Conservation (phyloP, 2,329 filamentous ascomycete species). For the Juglanconis juglandina region DNA sequence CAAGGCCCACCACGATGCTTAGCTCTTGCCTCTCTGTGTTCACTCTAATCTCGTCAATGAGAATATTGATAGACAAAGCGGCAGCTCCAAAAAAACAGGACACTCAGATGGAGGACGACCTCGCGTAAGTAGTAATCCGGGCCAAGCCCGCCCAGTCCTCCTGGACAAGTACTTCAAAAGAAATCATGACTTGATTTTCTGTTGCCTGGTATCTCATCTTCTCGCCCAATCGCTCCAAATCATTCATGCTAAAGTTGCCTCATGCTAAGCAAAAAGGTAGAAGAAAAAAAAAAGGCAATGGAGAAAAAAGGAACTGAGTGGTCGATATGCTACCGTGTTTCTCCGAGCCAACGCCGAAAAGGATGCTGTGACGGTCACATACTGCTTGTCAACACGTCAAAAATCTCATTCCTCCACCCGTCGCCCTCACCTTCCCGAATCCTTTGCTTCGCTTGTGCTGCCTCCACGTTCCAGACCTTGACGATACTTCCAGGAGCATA, state of each 20-base stretch:
- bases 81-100: background rate
- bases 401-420: constrained; percentile 85
- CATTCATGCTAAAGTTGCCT: background rate
- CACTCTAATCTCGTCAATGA: background rate
- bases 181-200: background rate
- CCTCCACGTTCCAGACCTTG: constrained; percentile 85
- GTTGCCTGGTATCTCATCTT: background rate
- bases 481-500: constrained; percentile 89
- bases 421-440: constrained; percentile 69
- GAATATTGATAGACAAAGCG: background rate
- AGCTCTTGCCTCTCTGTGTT: background rate
- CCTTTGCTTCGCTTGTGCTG: constrained; percentile 63
- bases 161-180: background rate
- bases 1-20: background rate
- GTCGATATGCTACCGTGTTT: background rate
- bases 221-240: background rate
- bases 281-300: too few relatives aligned
- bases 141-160: background rate
- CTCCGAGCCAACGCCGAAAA: background rate
- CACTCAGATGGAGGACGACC: background rate
- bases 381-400: constrained; percentile 48
- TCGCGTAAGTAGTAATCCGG: background rate
- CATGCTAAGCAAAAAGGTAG: background rate
- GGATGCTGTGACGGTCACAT: background rate
- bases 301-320: background rate